Evolutionary conservation across 1,284 basidiomycete genomes (phyloP).

Genomic region (Pulveroboletus ridleyi): DNA sequence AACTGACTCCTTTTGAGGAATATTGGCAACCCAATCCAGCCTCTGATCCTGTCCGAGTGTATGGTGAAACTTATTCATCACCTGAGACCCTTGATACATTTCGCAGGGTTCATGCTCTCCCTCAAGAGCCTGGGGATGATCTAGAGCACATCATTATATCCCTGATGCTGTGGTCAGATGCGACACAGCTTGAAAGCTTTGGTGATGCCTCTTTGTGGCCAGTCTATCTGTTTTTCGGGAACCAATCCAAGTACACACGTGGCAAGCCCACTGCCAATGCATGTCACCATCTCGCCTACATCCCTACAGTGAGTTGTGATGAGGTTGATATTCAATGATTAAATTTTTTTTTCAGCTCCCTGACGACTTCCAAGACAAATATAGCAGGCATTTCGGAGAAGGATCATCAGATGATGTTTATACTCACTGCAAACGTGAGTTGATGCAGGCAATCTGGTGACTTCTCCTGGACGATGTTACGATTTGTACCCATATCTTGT

Average conservation of each 20-base stretch:
- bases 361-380: background rate
- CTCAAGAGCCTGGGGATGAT: slow-evolving; percentile 20
- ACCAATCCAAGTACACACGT: too few relatives aligned
- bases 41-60: slow-evolving; percentile 9
- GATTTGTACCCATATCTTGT: too few relatives aligned
- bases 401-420: too few relatives aligned
- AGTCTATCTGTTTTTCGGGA: too few relatives aligned
- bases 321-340: too few relatives aligned
- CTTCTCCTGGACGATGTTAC: background rate
- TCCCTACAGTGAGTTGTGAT: slow-evolving; percentile 27
- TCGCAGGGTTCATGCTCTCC: background rate
- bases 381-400: background rate
- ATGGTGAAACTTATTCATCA: slow-evolving; percentile 30
- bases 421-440: too few relatives aligned
- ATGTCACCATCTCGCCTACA: slow-evolving; percentile 39
- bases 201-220: too few relatives aligned
- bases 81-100: slow-evolving; percentile 15
- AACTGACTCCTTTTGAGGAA: slow-evolving; percentile 25
- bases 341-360: background rate
- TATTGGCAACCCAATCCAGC: slow-evolving; percentile 20
- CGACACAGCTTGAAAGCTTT: too few relatives aligned
- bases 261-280: slow-evolving; percentile 15
- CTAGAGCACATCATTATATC: slow-evolving; percentile 30
- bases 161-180: slow-evolving; percentile 38
- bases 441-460: background rate